These are phyloP conservation scores for Bifiguratus adelaidae DNA, from an alignment of 192 early-diverging fungal species.

Conservation along the genomic window DNA sequence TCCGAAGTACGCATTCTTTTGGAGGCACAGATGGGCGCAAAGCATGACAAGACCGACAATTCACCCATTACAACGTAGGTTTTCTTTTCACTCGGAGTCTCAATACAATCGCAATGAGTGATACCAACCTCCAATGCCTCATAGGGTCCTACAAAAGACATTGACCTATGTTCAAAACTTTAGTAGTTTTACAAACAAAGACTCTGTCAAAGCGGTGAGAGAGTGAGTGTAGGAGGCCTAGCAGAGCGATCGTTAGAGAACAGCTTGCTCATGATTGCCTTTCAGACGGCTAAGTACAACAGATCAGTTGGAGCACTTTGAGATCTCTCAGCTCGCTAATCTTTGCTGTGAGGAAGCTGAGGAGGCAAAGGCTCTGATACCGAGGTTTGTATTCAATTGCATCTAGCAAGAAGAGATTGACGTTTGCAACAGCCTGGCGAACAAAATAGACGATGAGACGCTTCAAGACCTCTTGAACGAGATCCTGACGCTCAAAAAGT, in stretches of 20 bases:
- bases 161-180: slow-evolving; percentile 80
- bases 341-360: slow-evolving; percentile 85
- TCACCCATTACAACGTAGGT: slow-evolving; percentile 27
- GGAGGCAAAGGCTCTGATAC: slow-evolving; percentile 85
- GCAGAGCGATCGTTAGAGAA: too few relatives aligned
- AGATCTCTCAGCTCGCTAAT: slow-evolving; percentile 86
- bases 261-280: background rate
- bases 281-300: slow-evolving; percentile 7
- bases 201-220: slow-evolving; percentile 79
- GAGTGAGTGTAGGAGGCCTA: slow-evolving; percentile 36
- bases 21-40: slow-evolving; percentile 48
- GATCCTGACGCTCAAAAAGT: slow-evolving; percentile 75
- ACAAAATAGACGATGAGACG: slow-evolving; percentile 61
- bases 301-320: slow-evolving; percentile 55
- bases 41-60: slow-evolving; percentile 35
- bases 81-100: too few relatives aligned
- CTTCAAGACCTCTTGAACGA: slow-evolving; percentile 72
- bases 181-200: slow-evolving; percentile 73
- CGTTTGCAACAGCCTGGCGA: slow-evolving; percentile 41
- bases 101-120: background rate
- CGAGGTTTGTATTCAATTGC: slow-evolving; percentile 44
- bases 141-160: slow-evolving; percentile 71
- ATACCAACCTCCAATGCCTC: background rate
- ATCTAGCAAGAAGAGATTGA: background rate
- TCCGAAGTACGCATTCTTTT: slow-evolving; percentile 64